These are phyloP conservation scores for Melampsora larici-populina DNA, from an alignment of 1,284 basidiomycete species.

Conservation along the genomic window DNA sequence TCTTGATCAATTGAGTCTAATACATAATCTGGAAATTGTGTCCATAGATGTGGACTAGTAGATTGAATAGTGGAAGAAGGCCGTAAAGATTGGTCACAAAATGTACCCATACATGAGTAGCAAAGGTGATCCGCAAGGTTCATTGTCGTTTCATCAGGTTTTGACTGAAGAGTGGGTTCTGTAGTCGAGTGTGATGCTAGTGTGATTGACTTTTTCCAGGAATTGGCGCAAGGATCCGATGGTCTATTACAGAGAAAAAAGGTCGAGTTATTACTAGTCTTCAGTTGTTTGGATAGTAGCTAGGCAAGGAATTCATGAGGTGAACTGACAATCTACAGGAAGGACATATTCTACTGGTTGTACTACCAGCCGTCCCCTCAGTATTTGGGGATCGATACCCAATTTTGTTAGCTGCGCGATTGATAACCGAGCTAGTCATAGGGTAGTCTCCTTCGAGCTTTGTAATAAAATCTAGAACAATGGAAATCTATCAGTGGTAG, in stretches of 20 bases:
- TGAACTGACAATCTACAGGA: constrained; percentile 23
- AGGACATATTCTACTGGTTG: constrained; percentile 7
- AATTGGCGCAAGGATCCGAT: constrained; percentile 18
- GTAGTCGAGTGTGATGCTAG: constrained; percentile 13
- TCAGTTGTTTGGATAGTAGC: not conserved
- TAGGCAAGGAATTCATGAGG: not conserved
- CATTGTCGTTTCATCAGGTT: not conserved
- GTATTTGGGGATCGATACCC: constrained; percentile 3
- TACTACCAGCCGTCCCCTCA: not conserved
- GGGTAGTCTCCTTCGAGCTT: constrained; percentile 36
- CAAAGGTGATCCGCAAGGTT: constrained; percentile 13
- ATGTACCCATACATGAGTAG: constrained; percentile 28
- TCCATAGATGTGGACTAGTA: not conserved
- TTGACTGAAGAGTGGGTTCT: not conserved
- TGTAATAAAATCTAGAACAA: constrained; percentile 22
- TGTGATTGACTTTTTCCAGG: constrained; percentile 35
- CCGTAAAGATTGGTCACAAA: constrained; percentile 14
- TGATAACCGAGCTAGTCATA: constrained; percentile 38
- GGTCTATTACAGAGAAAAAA: constrained; percentile 14
- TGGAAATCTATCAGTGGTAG: not conserved
- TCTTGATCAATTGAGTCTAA: not conserved
- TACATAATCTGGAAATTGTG: not conserved
- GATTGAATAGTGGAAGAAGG: not conserved
- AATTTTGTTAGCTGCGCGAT: constrained; percentile 37
- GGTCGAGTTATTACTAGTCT: not conserved